A percentile compares a stretch with the other conserved stretches of the same genome.
Conservation (phyloP, 129 eudicot species). For the Pittosporum tobira region DNA sequence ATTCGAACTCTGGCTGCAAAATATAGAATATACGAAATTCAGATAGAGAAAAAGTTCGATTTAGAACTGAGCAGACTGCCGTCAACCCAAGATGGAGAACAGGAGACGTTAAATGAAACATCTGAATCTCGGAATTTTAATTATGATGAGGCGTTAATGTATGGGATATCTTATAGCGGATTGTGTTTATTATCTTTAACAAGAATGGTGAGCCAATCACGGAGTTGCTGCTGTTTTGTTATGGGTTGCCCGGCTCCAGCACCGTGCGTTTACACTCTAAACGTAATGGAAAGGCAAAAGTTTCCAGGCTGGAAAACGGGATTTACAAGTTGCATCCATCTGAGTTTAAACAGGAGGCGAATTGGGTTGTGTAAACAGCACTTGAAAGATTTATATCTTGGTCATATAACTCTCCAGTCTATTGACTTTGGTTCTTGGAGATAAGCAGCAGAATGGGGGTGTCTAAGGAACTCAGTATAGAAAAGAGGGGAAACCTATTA, state of each 20-base stretch:
- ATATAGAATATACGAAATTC: conserved; percentile 51
- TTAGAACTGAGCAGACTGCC: conserved; percentile 61
- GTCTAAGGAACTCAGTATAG: no score
- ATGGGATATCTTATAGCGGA: conserved; percentile 61
- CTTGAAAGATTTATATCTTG: conserved; percentile 66
- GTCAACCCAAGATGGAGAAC: conserved; percentile 35
- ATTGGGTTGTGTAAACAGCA: conserved; percentile 78
- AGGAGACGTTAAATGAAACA: conserved; percentile 32
- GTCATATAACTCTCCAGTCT: conserved; percentile 72
- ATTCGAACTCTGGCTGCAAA: conserved; percentile 75
- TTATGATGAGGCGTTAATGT: conserved; percentile 49
- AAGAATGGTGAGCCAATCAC: conserved; percentile 55
- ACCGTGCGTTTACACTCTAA: conserved; percentile 66
- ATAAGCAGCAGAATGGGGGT: conserved; percentile 13
- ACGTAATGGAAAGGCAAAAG: conserved; percentile 82
- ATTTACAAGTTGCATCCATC: conserved; percentile 69
- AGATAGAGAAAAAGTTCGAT: conserved; percentile 58
- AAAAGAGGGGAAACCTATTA: no score
- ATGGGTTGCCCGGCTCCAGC: conserved; percentile 59
- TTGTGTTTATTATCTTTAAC: conserved; percentile 59
- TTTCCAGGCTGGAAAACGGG: conserved; percentile 82
- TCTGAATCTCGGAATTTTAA: conserved; percentile 12
- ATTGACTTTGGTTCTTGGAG: conserved; percentile 71
- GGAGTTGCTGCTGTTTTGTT: conserved; percentile 73
- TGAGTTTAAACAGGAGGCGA: conserved; percentile 61